Base-by-base conservation (phyloP, 2,329 filamentous ascomycete species). In the Onygenales sp. region DNA sequence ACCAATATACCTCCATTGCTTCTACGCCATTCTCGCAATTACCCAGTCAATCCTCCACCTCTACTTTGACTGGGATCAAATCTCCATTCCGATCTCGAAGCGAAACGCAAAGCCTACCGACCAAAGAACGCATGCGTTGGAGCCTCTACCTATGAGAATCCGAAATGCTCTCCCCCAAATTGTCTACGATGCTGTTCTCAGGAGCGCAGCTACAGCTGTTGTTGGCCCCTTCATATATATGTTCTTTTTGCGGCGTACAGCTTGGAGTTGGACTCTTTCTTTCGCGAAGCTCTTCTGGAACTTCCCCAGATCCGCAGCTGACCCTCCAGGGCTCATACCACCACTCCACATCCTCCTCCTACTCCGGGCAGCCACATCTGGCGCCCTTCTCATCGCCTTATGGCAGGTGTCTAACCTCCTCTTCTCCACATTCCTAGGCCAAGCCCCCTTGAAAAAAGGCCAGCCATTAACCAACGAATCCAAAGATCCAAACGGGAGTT, bases 401-500 rank as follows among this genome's bases (percentile, higher is more conserved):
- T 95, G 91, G 89, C 80, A 88, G 54, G 74, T 85, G 27, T 83
- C 84, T 42, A 94, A 93, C 65, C 73, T 80, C 32, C 81, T 87
- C 31, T 95, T 96, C 66, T 85, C 86, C 4, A 71, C 84, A n/a
- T 90, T 89, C 67, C 81, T 95, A 63, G 82, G 84, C 31, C 85
- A 86, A 66, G 83, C 87, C 61, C 92, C 92, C 0, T 67, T 95
- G 52, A 95, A 95, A 74, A 87, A 87, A 59, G 85, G 80, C n/a
- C 81, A 85, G 62, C 90, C 91, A 3, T 79, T 97, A 53, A 95
- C 89, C 0, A 80, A 81, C 14, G 87, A 92, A 59, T 88, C 89
- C 13, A 93, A 88, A 64, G 91, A 96, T 67, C 88, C 92, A 0
- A 97, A 95, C 63, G 90, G 89, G 37, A 95, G 88, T 65, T 76